Conservation (phyloP, 2,329 filamentous ascomycete species). For the Fusarium begoniae region DNA sequence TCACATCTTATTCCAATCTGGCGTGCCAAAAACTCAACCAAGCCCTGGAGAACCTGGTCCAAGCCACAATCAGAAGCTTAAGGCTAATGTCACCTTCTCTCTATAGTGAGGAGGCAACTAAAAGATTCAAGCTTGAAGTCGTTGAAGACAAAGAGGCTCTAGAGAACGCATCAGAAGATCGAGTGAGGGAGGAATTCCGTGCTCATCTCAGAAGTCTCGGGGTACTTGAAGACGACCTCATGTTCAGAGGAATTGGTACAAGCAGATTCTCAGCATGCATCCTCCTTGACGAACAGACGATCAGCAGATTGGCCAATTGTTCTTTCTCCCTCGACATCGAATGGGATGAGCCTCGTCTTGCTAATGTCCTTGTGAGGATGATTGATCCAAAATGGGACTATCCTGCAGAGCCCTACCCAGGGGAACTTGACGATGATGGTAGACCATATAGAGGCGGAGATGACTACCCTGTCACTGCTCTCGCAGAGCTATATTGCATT, state of each 20-base stretch:
- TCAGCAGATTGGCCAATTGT: background rate
- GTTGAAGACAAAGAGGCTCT: slow-evolving; percentile 10
- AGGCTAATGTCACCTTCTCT: slow-evolving; percentile 1
- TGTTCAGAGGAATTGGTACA: slow-evolving; percentile 9
- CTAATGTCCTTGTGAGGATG: background rate
- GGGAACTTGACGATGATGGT: background rate
- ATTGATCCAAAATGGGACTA: slow-evolving; percentile 25
- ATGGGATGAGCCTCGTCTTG: background rate
- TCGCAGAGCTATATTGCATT: slow-evolving; percentile 13
- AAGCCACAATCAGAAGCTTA: background rate
- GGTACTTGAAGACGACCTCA: slow-evolving; percentile 12
- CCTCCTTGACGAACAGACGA: slow-evolving; percentile 3
- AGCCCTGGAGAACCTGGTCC: slow-evolving; percentile 4
- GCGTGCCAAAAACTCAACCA: background rate
- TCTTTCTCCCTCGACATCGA: slow-evolving; percentile 1
- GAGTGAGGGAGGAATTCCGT: slow-evolving; percentile 25
- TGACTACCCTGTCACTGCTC: background rate
- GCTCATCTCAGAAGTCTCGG: slow-evolving; percentile 15
- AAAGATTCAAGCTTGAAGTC: slow-evolving; percentile 21
- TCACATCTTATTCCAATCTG: slow-evolving; percentile 15
- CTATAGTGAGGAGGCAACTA: slow-evolving; percentile 19
- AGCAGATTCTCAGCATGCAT: slow-evolving; percentile 11
- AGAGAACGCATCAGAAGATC: slow-evolving; percentile 22
- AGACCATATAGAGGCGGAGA: slow-evolving; percentile 7
- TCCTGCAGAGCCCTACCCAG: slow-evolving; percentile 5